Evolutionary conservation across 1,284 basidiomycete genomes (phyloP).

Genomic region (Sparassis latifolia): DNA sequence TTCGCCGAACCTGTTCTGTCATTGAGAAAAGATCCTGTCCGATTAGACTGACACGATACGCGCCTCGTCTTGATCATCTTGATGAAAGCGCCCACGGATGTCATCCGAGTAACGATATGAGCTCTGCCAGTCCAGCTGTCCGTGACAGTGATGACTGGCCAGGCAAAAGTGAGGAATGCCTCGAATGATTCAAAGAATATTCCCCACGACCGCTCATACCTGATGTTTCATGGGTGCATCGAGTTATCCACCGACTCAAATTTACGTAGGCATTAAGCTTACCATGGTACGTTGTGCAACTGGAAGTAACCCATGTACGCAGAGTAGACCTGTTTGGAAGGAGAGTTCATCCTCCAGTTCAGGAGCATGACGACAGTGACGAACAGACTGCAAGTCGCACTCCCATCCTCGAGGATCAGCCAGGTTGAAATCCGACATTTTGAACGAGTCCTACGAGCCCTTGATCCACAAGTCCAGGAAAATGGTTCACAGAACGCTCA

Average conservation of each 20-base stretch:
- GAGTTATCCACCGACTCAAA: background rate
- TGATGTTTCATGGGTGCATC: conserved; percentile 17
- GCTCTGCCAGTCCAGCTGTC: conserved; percentile 66
- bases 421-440: conserved; percentile 61
- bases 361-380: conserved; percentile 9
- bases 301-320: conserved; percentile 84
- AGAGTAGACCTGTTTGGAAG: conserved; percentile 57
- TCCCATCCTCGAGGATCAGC: conserved; percentile 80
- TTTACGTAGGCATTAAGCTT: conserved; percentile 15
- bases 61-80: conserved; percentile 78
- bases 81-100: conserved; percentile 63
- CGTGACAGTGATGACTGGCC: conserved; percentile 80
- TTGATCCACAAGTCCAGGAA: too few relatives aligned
- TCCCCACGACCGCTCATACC: conserved; percentile 81
- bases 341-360: too few relatives aligned
- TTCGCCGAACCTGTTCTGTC: conserved; percentile 58
- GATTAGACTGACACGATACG: conserved; percentile 3
- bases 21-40: background rate
- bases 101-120: conserved; percentile 72
- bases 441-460: background rate
- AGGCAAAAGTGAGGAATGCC: conserved; percentile 77
- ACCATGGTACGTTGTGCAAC: conserved; percentile 68
- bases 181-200: conserved; percentile 77
- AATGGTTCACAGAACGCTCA: too few relatives aligned
- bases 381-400: conserved; percentile 78